Evolutionary conservation across 805 yeast species (phyloP).

Genomic region (Cyberlindnera maclurae): DNA sequence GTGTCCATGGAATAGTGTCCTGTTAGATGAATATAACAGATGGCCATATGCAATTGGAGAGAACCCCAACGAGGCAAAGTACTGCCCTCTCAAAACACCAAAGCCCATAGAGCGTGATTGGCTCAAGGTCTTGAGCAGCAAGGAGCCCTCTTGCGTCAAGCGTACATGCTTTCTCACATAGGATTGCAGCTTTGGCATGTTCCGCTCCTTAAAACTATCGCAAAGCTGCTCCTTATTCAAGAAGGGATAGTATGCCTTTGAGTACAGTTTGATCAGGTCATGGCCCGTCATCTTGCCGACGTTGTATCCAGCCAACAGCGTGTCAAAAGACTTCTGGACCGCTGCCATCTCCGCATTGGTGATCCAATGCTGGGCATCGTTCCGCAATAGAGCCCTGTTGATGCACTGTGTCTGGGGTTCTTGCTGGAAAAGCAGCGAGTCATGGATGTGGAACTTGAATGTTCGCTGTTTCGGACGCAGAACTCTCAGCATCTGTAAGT

Average conservation of each 20-base stretch:
- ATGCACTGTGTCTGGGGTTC: constrained; percentile 15
- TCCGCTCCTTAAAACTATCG: constrained; percentile 7
- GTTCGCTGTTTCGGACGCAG: constrained; percentile 1
- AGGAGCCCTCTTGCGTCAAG: constrained; percentile 4
- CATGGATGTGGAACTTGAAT: constrained; percentile 19
- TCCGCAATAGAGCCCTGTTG: constrained; percentile 14
- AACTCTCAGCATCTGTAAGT: not conserved
- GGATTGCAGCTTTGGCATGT: not conserved
- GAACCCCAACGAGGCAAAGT: constrained; percentile 16
- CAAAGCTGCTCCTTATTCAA: constrained; percentile 9
- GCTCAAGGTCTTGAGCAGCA: constrained; percentile 6
- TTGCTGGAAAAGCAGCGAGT: constrained; percentile 11
- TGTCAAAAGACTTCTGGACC: constrained; percentile 14
- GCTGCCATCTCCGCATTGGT: constrained; percentile 2
- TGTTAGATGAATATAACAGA: constrained; percentile 7
- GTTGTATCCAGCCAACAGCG: constrained; percentile 1
- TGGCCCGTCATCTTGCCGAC: not conserved
- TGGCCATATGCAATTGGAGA: constrained; percentile 6
- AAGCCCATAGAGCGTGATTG: constrained; percentile 8
- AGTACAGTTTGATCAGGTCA: constrained; percentile 10
- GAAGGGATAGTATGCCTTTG: constrained; percentile 17
- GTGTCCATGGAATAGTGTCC: constrained; percentile 10
- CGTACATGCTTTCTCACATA: constrained; percentile 5
- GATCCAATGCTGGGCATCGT: constrained; percentile 8
- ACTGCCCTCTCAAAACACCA: constrained; percentile 19